Percentiles rank a stretch among this genome's conserved stretches.
These are phyloP conservation scores for Ambrosiella xylebori DNA, from an alignment of 2,329 filamentous ascomycete species.

Conservation along the genomic window DNA sequence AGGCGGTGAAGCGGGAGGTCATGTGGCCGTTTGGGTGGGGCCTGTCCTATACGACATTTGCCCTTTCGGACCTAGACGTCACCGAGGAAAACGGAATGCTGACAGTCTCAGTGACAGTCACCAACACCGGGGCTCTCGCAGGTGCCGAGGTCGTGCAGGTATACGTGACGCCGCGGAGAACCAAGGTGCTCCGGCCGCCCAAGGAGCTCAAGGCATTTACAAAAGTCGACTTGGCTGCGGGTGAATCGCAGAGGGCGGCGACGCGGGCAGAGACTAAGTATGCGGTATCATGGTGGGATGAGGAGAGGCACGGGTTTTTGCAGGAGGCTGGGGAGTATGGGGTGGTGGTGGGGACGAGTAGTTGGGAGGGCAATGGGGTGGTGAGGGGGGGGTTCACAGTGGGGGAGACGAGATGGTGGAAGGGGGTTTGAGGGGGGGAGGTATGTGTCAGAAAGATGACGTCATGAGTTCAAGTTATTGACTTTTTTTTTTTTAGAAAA, in stretches of 20 bases:
- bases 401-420: slow-evolving; percentile 48
- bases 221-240: slow-evolving; percentile 45
- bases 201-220: slow-evolving; percentile 50
- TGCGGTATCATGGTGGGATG: slow-evolving; percentile 53
- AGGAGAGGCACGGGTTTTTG: slow-evolving; percentile 47
- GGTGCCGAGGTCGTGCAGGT: slow-evolving; percentile 42
- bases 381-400: slow-evolving; percentile 39
- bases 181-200: slow-evolving; percentile 35
- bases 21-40: slow-evolving; percentile 69
- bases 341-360: slow-evolving; percentile 43
- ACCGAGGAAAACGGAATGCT: slow-evolving; percentile 44
- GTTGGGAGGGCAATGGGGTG: slow-evolving; percentile 28
- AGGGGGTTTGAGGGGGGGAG: slow-evolving; percentile 33
- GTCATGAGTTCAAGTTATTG: too few species aligned
- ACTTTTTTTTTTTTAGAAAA: too few species aligned
- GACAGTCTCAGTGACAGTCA: slow-evolving; percentile 33
- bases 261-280: slow-evolving; percentile 45
- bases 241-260: slow-evolving; percentile 38
- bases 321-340: slow-evolving; percentile 48
- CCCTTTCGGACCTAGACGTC: slow-evolving; percentile 36
- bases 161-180: slow-evolving; percentile 34
- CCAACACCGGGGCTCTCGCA: slow-evolving; percentile 39
- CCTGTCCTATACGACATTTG: slow-evolving; percentile 55
- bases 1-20: slow-evolving; percentile 45
- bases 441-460: neutral